Percentiles rank a stretch among this genome's conserved stretches.
These are phyloP conservation scores for Ophiostoma piceae DNA, from an alignment of 2,329 filamentous ascomycete species.

Conservation along the genomic window DNA sequence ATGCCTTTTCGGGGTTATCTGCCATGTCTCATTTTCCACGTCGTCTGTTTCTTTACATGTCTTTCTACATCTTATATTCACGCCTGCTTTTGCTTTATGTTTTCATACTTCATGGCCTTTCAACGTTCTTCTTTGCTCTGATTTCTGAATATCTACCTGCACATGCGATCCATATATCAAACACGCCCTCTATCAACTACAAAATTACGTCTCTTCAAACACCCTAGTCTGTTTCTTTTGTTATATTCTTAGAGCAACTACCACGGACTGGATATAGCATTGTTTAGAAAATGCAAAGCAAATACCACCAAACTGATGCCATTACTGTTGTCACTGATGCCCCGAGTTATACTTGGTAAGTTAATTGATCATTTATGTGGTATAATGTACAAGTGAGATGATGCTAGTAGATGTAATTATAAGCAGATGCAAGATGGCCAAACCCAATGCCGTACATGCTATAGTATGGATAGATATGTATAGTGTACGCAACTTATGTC, in stretches of 20 bases:
- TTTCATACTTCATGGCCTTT: neutral
- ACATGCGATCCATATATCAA: conserved; percentile 5
- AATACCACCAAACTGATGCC: neutral
- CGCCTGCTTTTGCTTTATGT: neutral
- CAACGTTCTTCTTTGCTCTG: neutral
- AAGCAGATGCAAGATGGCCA: neutral
- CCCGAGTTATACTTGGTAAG: too few species aligned
- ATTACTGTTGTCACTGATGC: neutral
- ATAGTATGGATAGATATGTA: neutral
- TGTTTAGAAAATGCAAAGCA: neutral
- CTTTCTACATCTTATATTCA: conserved; percentile 13
- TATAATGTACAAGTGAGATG: neutral
- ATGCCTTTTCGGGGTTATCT: neutral
- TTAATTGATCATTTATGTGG: neutral
- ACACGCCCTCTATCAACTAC: neutral
- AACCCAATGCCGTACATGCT: neutral
- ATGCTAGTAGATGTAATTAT: neutral
- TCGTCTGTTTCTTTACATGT: conserved; percentile 8
- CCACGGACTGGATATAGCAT: neutral
- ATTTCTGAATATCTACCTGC: neutral
- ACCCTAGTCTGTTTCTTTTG: neutral
- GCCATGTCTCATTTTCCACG: conserved; percentile 3
- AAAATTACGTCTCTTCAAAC: neutral
- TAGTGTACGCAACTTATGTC: neutral
- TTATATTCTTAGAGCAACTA: neutral